Evolutionary conservation across 257 asterid species (phyloP), one percentile per base, ranked within the genome.

Genomic region (Leptodermis oblonga): DNA sequence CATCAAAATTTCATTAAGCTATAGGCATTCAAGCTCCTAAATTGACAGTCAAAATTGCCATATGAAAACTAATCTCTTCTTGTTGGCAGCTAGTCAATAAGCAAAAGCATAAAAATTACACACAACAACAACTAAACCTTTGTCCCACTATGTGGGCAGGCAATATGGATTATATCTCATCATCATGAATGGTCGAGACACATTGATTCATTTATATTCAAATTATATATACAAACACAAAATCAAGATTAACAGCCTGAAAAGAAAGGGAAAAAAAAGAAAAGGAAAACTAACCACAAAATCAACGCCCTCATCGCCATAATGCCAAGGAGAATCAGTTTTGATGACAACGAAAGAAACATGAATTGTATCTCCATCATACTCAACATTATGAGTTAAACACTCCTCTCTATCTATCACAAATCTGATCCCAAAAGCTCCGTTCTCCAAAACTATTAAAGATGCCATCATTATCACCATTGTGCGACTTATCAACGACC

Each of bases 301-400:
- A 85, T 92, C 97, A 45, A 90, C 96, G 39, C 97, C 98, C 15
- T 86, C 95, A 37, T 85, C 89, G 62, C 66, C 85, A 79, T 82
- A 83, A 78, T 85, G 90, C 98, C 98, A 92, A 34, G 92, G 75
- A 20, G 87, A 82, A 62, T 88, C 98, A 12, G 96, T 78, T 77
- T 92, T 92, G 55, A 92, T 90, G 68, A 92, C 98, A 72, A 92
- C 98, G 70, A 92, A 92, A 1, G 98, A 90, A 70, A 85, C 78
- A 83, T 86, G 97, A 65, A 92, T 92, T 1, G 88, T 85, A 42
- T 90, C 81, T 15, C 98, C 96, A 51, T 72, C 70, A 70, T 86
- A 84, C 51, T 86, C 89, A 76, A 92, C 96, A 74, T 87, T 90
- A 78, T 88, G 98, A 20, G 98, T 85, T 78, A 92, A 73, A 76